Evolutionary conservation across 495 filamentous ascomycete species (phyloP).

Genomic region (Aspergillus indologenus): DNA sequence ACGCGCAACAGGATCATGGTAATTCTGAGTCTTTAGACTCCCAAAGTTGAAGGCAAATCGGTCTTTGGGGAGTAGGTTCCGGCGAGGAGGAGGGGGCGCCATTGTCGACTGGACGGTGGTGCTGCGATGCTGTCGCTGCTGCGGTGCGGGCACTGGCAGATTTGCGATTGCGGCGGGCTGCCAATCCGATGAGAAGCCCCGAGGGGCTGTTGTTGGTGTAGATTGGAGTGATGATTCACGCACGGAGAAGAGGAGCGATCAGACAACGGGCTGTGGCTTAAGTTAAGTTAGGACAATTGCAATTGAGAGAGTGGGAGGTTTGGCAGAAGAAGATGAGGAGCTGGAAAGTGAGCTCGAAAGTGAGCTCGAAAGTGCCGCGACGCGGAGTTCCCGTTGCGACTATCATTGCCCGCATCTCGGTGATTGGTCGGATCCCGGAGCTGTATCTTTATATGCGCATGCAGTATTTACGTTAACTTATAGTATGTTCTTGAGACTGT

Average conservation of each 20-base stretch:
- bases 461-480: no score
- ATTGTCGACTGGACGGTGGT: conserved; percentile 26
- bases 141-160: conserved; percentile 12
- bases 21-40: conserved; percentile 57
- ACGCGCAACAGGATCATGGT: conserved; percentile 56
- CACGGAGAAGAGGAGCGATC: neutral
- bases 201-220: conserved; percentile 15
- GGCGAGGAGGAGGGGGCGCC: conserved; percentile 47
- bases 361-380: neutral
- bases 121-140: conserved; percentile 4
- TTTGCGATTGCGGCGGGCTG: conserved; percentile 16
- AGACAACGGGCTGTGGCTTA: neutral
- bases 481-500: no score
- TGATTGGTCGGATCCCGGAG: neutral
- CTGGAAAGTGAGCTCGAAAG: neutral
- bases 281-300: neutral
- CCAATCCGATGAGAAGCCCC: conserved; percentile 13
- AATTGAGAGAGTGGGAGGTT: neutral
- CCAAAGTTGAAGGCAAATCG: conserved; percentile 57
- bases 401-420: neutral
- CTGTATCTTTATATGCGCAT: neutral
- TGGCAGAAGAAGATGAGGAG: neutral
- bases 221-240: conserved; percentile 1
- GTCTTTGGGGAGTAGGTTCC: conserved; percentile 59
- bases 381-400: neutral